A percentile compares a stretch with the other conserved stretches of the same genome.
Evolutionary conservation across 1,139 yeast genomes (phyloP).

Genomic region (Lodderomyces orthopsilosis): DNA sequence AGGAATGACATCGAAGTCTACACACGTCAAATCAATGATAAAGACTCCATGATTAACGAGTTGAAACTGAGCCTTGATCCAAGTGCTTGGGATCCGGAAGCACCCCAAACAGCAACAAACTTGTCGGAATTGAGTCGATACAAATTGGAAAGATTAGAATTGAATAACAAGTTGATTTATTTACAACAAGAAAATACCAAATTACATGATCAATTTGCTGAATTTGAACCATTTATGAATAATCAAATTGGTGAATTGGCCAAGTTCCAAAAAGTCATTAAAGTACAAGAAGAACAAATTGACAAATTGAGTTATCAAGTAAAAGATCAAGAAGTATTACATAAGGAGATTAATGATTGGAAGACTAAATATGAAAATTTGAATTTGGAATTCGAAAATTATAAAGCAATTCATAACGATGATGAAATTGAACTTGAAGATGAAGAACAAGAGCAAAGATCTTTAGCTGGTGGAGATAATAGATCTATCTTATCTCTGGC

Average conservation of each 20-base stretch:
- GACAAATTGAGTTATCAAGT: constrained; percentile 39
- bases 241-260: constrained; percentile 54
- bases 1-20: constrained; percentile 18
- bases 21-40: constrained; percentile 29
- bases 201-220: constrained; percentile 38
- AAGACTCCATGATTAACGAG: constrained; percentile 34
- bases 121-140: constrained; percentile 37
- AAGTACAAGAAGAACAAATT: constrained; percentile 51
- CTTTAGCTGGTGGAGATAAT: constrained; percentile 8
- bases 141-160: constrained; percentile 42
- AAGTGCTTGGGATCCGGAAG: constrained; percentile 25
- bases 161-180: constrained; percentile 45
- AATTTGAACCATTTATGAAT: constrained; percentile 55
- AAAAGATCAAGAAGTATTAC: constrained; percentile 43
- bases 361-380: constrained; percentile 45
- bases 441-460: constrained; percentile 9
- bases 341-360: constrained; percentile 48
- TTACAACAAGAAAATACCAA: constrained; percentile 46
- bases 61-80: constrained; percentile 37
- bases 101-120: constrained; percentile 19
- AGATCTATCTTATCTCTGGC: constrained; percentile 30
- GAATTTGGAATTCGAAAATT: constrained; percentile 44
- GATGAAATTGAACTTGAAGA: constrained; percentile 32
- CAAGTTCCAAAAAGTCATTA: constrained; percentile 53
- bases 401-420: constrained; percentile 35